These are phyloP conservation scores for Nitzschia sp. DNA, from an alignment of 108 stramenopile species.

Conservation along the genomic window DNA sequence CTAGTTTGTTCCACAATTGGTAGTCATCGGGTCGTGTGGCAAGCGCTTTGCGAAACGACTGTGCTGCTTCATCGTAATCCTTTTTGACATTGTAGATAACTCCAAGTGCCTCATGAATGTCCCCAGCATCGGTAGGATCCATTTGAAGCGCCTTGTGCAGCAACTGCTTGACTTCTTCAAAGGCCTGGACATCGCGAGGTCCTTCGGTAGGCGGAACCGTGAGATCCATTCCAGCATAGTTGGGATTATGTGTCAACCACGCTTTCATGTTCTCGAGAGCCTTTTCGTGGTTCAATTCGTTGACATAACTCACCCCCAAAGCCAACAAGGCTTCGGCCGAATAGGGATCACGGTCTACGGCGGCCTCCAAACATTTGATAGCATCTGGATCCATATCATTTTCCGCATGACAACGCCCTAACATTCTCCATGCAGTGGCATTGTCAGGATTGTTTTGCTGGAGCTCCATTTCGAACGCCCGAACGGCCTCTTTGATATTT, in stretches of 20 bases:
- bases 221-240: slow-evolving; percentile 83
- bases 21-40: slow-evolving; percentile 75
- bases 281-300: slow-evolving; percentile 85
- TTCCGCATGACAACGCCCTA: slow-evolving; percentile 90
- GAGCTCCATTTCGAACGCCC: slow-evolving; percentile 86
- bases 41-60: slow-evolving; percentile 73
- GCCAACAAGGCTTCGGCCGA: slow-evolving; percentile 80
- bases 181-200: slow-evolving; percentile 34
- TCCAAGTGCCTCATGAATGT: slow-evolving; percentile 87
- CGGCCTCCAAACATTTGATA: slow-evolving; percentile 86
- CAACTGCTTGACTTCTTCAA: slow-evolving; percentile 86
- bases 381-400: slow-evolving; percentile 90
- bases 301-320: slow-evolving; percentile 90
- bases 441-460: slow-evolving; percentile 67
- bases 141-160: slow-evolving; percentile 73
- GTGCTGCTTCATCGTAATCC: slow-evolving; percentile 85
- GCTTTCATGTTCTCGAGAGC: slow-evolving; percentile 79
- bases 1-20: slow-evolving; percentile 90
- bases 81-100: slow-evolving; percentile 90
- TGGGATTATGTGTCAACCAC: slow-evolving; percentile 96
- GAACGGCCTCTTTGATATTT: slow-evolving; percentile 77
- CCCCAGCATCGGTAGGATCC: slow-evolving; percentile 62
- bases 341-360: slow-evolving; percentile 89
- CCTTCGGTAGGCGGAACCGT: slow-evolving; percentile 67
- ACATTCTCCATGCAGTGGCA: slow-evolving; percentile 87